Percentiles rank a stretch among this genome's conserved stretches.
These are phyloP conservation scores for Vigna radiata DNA, from an alignment of 306 rosid species.

Conservation along the genomic window DNA sequence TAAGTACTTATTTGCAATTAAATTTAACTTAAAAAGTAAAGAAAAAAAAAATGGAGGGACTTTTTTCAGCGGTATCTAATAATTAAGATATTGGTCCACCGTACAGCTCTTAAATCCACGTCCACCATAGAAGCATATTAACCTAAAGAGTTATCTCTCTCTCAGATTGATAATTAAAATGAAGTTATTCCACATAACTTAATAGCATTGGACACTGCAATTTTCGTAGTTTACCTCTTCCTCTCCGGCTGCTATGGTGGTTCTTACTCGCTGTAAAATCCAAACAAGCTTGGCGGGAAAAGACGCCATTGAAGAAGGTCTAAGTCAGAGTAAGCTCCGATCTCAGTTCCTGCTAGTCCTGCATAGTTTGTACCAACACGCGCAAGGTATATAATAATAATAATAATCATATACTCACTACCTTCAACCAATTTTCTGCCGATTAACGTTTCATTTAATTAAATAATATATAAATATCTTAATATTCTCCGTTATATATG, in stretches of 20 bases:
- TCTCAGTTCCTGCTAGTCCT: conserved; percentile 60
- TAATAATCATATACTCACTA: background rate
- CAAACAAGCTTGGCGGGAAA: conserved; percentile 50
- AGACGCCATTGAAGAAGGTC: conserved; percentile 40
- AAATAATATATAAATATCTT: no score
- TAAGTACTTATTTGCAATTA: no score
- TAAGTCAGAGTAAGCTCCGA: conserved; percentile 54
- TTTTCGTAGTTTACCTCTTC: conserved; percentile 1
- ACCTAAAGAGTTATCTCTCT: no score
- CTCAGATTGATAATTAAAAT: background rate
- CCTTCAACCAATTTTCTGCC: no score
- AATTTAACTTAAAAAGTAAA: no score
- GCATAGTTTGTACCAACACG: conserved; percentile 45
- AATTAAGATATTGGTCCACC: no score
- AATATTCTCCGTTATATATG: no score
- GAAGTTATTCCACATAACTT: background rate
- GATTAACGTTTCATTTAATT: no score
- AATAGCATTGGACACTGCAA: background rate
- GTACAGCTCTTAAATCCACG: no score
- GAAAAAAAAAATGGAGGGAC: no score
- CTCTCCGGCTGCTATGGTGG: background rate
- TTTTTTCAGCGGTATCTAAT: no score
- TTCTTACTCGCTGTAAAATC: background rate
- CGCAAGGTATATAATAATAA: conserved; percentile 47
- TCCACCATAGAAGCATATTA: no score